A percentile compares a stretch with the other conserved stretches of the same genome.
phyloP scores from a whole-genome alignment of 2,329 filamentous ascomycete genomes.

The Fusarium anguioides region DNA sequence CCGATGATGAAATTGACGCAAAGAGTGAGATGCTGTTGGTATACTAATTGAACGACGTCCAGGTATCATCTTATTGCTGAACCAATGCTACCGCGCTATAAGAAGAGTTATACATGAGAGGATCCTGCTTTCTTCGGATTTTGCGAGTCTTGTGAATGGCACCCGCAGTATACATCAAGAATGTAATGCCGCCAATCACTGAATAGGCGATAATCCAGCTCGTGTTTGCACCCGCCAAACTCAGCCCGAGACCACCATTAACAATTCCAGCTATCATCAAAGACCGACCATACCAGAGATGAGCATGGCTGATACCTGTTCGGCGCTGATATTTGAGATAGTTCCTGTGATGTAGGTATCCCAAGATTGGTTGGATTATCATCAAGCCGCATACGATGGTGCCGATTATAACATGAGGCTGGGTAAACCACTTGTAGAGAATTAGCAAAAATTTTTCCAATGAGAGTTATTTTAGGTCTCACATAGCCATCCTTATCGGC shows the following conservation, averaged over 20 bases:
- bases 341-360: constrained; percentile 65
- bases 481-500: not conserved
- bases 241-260: constrained; percentile 71
- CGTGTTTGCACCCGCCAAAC: constrained; percentile 54
- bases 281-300: constrained; percentile 70
- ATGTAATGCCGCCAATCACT: not conserved
- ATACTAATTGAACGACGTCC: fast-evolving
- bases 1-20: not conserved
- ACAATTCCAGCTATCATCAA: constrained; percentile 68
- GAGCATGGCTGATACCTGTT: constrained; percentile 62
- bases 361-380: constrained; percentile 66
- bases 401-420: constrained; percentile 65
- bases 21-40: no score
- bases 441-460: not conserved
- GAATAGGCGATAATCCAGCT: not conserved
- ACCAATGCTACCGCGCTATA: not conserved
- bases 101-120: not conserved
- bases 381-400: constrained; percentile 64
- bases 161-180: not conserved
- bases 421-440: constrained; percentile 58
- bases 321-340: constrained; percentile 60
- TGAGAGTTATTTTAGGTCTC: not conserved
- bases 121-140: not conserved
- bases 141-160: not conserved
- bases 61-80: not conserved